Percentiles rank a stretch among this genome's conserved stretches.
These are phyloP conservation scores for Dichomitus squalens DNA, from an alignment of 1,284 basidiomycete genomes.

Conservation along the genomic window DNA sequence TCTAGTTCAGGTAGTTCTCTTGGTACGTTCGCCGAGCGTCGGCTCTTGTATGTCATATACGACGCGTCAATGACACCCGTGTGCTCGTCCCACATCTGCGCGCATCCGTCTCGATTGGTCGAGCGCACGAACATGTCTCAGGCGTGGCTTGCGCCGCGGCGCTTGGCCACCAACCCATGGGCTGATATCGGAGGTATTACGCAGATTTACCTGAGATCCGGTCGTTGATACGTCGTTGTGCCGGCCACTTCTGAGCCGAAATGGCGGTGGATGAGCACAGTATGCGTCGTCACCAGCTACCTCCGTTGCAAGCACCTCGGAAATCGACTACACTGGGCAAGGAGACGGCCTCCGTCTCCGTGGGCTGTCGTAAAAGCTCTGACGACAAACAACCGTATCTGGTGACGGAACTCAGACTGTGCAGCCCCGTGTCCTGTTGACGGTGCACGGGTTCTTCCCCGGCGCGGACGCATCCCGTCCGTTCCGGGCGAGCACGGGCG, in stretches of 20 bases:
- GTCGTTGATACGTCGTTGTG: constrained; percentile 21
- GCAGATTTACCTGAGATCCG: constrained; percentile 9
- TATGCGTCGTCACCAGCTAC: not conserved
- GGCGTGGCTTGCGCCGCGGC: not conserved
- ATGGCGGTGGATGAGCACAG: not conserved
- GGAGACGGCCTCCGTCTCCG: too few relatives aligned
- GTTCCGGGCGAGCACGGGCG: too few relatives aligned
- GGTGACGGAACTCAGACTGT: too few relatives aligned
- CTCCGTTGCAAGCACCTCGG: not conserved
- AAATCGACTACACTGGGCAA: too few relatives aligned
- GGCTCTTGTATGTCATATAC: constrained; percentile 5
- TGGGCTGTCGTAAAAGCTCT: too few relatives aligned
- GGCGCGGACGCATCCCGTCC: too few relatives aligned
- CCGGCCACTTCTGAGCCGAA: constrained; percentile 4
- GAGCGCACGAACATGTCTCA: constrained; percentile 14
- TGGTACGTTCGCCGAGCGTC: constrained; percentile 6
- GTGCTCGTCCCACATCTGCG: constrained; percentile 1
- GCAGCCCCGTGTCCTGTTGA: too few relatives aligned
- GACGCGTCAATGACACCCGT: constrained; percentile 12
- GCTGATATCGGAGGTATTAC: constrained; percentile 24
- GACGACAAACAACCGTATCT: too few relatives aligned
- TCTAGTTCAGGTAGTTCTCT: constrained; percentile 1
- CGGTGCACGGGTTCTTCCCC: too few relatives aligned
- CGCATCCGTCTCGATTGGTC: constrained; percentile 14
- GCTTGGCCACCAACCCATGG: not conserved